Evolutionary conservation across 345 rosid genomes (phyloP).

Genomic region (Sonneratia alba): DNA sequence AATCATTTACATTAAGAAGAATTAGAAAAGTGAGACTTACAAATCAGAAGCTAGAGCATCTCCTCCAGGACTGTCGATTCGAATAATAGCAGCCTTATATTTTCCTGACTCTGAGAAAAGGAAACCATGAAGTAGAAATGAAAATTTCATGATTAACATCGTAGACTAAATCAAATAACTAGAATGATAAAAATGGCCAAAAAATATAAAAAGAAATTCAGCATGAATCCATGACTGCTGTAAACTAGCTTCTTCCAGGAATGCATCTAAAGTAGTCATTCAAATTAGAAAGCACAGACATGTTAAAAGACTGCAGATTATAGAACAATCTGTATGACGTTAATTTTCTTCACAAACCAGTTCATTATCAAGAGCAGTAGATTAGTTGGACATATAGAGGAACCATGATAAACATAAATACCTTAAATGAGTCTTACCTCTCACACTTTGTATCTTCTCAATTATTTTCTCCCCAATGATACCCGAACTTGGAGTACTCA

Average conservation of each 20-base stretch:
- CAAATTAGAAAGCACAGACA: not conserved
- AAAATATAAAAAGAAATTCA: not conserved
- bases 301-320: not conserved
- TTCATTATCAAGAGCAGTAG: not conserved
- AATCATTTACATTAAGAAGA: not conserved
- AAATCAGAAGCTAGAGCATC: conserved; percentile 98
- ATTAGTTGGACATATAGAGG: not conserved
- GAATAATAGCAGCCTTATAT: conserved; percentile 79
- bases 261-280: not conserved
- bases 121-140: conserved; percentile 12
- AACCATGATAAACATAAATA: not conserved
- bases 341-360: not conserved
- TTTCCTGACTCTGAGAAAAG: conserved; percentile 50
- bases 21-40: conserved; percentile 41
- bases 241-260: not conserved
- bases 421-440: conserved; percentile 39
- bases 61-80: conserved; percentile 96
- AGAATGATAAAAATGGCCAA: not conserved
- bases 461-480: conserved; percentile 73
- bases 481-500: conserved; percentile 54
- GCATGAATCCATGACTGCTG: not conserved
- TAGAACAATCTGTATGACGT: not conserved
- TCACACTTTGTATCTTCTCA: conserved; percentile 71
- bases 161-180: not conserved
- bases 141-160: not conserved